Evolutionary conservation across 768 basidiomycete genomes (phyloP), one percentile per base, ranked within the genome.

Genomic region (Nidula microcarpa): DNA sequence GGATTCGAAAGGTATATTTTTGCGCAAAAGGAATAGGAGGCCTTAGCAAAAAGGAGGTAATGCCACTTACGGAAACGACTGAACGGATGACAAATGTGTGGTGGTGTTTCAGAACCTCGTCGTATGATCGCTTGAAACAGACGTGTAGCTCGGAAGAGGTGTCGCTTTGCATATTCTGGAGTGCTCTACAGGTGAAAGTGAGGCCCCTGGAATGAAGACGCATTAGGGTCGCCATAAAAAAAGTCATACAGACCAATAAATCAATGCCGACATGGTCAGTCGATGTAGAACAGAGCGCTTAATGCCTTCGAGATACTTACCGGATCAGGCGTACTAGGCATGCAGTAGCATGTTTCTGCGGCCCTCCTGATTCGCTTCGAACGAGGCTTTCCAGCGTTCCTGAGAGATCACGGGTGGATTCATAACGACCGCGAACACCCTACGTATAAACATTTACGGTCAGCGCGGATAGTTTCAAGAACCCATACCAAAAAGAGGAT

Each of bases 121-220:
- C 87, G 64, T 88, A 91, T 3, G 89, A 78, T 41, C 80, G 73
- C 65, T 77, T 80, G 73, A 91, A 90, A 66, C 88, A 89, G 53
- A 78, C 73, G 58, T 84, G 79, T 44, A 89, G 70, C 56, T 87
- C 84, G 1, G 75, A 62, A 23, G 60, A 61, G 14, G 66, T 67
- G 59, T 89, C 82, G 5, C 65, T 65, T 57, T 85, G 87, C 74
- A 84, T 80, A 60, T 83, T 75, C 64, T 84, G 79, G 37, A 91
- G 74, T 11, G 87, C 87, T 56, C 75, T 75, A 65, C 82, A 86
- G 2, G 85, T 83, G 60, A 90, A 85, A 45, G 78, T 71, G 47
- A 89, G 76, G 13, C 88, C 88, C 39, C 88, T 89, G 55, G 35
- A 33, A 37, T 9, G 52, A 46, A 52, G 8, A 32, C 39, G 34